Evolutionary conservation across 2,329 filamentous ascomycete species (phyloP), one percentile per base, ranked within the genome.

Genomic region (Xylariaceae sp.): DNA sequence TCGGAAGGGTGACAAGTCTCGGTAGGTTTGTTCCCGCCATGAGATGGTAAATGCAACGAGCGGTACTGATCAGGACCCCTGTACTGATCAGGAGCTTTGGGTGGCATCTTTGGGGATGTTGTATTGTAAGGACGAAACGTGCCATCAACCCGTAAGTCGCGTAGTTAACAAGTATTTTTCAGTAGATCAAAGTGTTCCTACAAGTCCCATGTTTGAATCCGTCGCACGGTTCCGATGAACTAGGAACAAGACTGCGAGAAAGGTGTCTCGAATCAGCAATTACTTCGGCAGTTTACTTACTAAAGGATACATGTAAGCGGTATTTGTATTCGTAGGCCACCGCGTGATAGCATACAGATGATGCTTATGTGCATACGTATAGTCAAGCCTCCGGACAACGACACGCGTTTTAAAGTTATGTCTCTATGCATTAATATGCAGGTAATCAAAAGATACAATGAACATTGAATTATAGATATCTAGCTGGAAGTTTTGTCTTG

Each of bases 1-100:
- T 50, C 43, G 49, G 43, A 50, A 59, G 45, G 62, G 61, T 64
- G 62, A 66, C 61, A 60, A 66, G 61, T 62, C 65, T 52, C 56
- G 59, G 57, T 48, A 49, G 51, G 41, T 47, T 55, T 32, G 55
- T 50, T 62, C 53, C 56, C 65, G 32, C 32, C 44, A 56, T 49
- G 56, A 57, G 29, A 52, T 18, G 48, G 49, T 4, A 45, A 57
- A 52, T 59, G 51, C 16, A 42, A 52, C 44, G 44, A 43, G 44
- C 37, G 47, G 19, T 42, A 45, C 41, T 42, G 26, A 48, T 16
- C 19, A 23, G 26, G 37, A 56, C 46, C 44, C 56, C 47, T 57
- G 51, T 44, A 59, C 29, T 29, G 12, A n/a, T n/a, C 32, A 37
- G 14, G 5, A 12, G 14, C 16, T 43, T 26, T 43, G 20, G 2